Percentiles rank a stretch among this genome's conserved stretches.
phyloP scores from a whole-genome alignment of 306 rosid genomes.

The Trichosanthes cucumerina region DNA sequence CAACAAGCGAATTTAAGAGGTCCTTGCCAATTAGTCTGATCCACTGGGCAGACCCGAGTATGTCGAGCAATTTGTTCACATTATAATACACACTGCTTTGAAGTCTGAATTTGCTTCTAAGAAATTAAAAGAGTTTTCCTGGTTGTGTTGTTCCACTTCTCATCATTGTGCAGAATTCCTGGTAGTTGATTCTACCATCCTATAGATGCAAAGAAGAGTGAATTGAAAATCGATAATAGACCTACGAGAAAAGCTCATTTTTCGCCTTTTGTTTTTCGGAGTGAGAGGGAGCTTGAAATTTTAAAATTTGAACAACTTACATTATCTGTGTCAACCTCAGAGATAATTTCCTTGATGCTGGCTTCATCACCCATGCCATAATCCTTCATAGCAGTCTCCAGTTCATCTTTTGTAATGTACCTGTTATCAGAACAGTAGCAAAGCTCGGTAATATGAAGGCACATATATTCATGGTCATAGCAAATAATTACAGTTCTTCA shows the following conservation, averaged over 20 bases:
- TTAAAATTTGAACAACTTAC: conserved; percentile 38
- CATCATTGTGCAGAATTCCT: conserved; percentile 91
- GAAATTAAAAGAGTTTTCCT: conserved; percentile 24
- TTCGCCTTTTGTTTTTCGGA: not conserved
- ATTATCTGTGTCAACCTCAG: conserved; percentile 89
- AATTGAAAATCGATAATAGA: conserved; percentile 7
- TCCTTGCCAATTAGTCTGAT: not conserved
- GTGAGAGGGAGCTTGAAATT: not conserved
- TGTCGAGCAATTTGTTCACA: conserved; percentile 1
- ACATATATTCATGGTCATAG: not conserved
- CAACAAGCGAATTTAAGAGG: not conserved
- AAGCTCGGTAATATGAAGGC: not conserved
- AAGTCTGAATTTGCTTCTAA: conserved; percentile 5
- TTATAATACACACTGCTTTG: conserved; percentile 13
- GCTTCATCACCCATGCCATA: conserved; percentile 77
- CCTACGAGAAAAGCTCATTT: not conserved
- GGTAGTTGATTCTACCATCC: conserved; percentile 91
- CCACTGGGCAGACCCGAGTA: not conserved
- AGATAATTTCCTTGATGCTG: conserved; percentile 74
- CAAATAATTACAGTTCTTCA: not conserved
- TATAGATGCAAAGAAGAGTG: conserved; percentile 21
- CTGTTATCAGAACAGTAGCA: conserved; percentile 24
- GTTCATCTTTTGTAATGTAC: conserved; percentile 70
- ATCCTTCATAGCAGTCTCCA: conserved; percentile 84
- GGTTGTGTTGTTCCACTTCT: conserved; percentile 70